Evolutionary conservation across 208 protist genomes (phyloP).

Genomic region (Sergeia podlipaevii): DNA sequence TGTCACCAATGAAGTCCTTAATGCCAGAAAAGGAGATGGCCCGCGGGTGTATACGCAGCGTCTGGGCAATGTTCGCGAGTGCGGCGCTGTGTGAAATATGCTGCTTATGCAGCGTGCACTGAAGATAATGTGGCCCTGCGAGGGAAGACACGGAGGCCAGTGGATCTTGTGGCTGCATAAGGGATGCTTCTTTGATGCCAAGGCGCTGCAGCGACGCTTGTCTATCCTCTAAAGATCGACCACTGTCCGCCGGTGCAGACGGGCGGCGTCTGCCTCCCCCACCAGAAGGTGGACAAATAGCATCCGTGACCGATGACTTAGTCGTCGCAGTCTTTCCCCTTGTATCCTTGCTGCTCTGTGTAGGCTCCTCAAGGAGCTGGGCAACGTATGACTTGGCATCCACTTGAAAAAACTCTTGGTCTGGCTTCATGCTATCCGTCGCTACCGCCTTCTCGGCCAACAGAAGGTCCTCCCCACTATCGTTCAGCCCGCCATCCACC

Average conservation of each 20-base stretch:
- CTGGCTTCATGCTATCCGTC: conserved; percentile 5
- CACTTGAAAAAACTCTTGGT: conserved; percentile 58
- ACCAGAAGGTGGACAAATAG: background rate
- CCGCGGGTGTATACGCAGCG: conserved; percentile 72
- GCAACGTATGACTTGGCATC: conserved; percentile 21
- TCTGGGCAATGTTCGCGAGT: conserved; percentile 53
- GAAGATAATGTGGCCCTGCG: conserved; percentile 33
- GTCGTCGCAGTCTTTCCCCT: background rate
- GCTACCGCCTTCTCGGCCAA: background rate
- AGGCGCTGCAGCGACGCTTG: background rate
- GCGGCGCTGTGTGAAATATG: conserved; percentile 72
- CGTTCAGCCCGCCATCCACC: no score
- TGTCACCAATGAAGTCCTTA: conserved; percentile 88
- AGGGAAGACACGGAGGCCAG: no score
- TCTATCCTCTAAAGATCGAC: background rate
- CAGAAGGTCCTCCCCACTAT: no score
- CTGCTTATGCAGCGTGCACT: conserved; percentile 83
- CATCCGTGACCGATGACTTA: background rate
- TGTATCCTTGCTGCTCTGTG: background rate
- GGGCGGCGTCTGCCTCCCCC: background rate
- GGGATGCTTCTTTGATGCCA: no score
- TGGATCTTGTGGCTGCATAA: no score
- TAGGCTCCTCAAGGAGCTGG: conserved; percentile 14
- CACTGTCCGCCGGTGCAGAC: background rate
- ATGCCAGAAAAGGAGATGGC: conserved; percentile 79